Evolutionary conservation across 345 rosid species (phyloP).

Genomic region (Heritiera fomes): DNA sequence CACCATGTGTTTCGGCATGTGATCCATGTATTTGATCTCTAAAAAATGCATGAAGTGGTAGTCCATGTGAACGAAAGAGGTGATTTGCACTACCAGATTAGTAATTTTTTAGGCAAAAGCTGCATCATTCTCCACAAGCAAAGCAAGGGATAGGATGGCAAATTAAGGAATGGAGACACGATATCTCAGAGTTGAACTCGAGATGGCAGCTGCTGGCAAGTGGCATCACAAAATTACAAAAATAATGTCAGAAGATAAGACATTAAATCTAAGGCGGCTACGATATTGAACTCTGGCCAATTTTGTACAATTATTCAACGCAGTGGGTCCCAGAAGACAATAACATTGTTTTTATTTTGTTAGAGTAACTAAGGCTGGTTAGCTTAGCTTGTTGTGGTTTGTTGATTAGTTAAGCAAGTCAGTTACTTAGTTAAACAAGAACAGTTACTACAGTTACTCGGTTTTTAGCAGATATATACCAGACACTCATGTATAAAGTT

Average conservation of each 20-base stretch:
- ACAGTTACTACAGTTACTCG: too few species aligned
- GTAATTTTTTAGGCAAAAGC: neutral
- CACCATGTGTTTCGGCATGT: too few species aligned
- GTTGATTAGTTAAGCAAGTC: too few species aligned
- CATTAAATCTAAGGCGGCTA: neutral
- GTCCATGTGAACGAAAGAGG: too few species aligned
- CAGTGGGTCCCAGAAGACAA: conserved; percentile 4
- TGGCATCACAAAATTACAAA: neutral
- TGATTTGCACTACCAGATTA: too few species aligned
- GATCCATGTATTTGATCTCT: too few species aligned
- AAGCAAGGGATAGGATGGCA: neutral
- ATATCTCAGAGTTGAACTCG: neutral
- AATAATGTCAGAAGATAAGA: neutral
- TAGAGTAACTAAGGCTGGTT: too few species aligned
- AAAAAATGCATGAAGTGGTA: too few species aligned
- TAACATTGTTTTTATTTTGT: neutral
- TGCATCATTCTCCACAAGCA: neutral
- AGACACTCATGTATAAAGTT: too few species aligned
- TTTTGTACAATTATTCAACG: neutral
- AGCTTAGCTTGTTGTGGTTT: too few species aligned
- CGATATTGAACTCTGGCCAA: neutral
- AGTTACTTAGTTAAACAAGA: too few species aligned
- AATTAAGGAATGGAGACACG: neutral
- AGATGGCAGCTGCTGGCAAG: neutral
- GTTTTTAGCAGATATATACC: too few species aligned